A percentile compares a stretch with the other conserved stretches of the same genome.
Evolutionary conservation across 2,329 filamentous ascomycete species (phyloP).

Genomic region (Torrubiellomyces zombiae): DNA sequence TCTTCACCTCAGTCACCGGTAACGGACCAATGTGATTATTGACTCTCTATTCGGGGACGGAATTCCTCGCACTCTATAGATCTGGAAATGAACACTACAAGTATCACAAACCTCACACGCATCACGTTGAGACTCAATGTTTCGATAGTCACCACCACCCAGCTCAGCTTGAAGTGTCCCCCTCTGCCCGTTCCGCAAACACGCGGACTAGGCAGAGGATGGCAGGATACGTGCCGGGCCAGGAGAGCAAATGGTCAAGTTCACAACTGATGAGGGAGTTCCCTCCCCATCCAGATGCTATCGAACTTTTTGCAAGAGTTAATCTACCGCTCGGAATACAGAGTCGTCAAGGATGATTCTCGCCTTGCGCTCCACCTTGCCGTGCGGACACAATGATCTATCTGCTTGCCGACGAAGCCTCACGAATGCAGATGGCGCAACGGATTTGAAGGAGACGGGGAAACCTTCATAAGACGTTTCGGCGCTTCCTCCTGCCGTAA

Average conservation of each 20-base stretch:
- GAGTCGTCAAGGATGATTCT: conserved; percentile 57
- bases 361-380: conserved; percentile 63
- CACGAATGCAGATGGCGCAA: too few relatives aligned
- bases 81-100: too few relatives aligned
- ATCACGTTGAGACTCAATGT: too few relatives aligned
- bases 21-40: too few relatives aligned
- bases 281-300: conserved; percentile 16
- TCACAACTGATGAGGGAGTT: too few relatives aligned
- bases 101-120: too few relatives aligned
- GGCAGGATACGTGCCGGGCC: conserved; percentile 16
- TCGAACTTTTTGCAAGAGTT: conserved; percentile 19
- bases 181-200: conserved; percentile 6
- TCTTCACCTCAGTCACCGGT: too few relatives aligned
- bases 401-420: neutral
- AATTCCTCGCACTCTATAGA: too few relatives aligned
- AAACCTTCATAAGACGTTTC: too few relatives aligned
- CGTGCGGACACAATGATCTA: conserved; percentile 33
- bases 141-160: conserved; percentile 24
- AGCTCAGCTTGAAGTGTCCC: conserved; percentile 13
- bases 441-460: too few relatives aligned
- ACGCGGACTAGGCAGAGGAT: conserved; percentile 12
- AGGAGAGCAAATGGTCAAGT: conserved; percentile 29
- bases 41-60: too few relatives aligned
- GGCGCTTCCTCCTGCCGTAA: too few relatives aligned
- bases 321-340: conserved; percentile 62